A percentile compares a stretch with the other conserved stretches of the same genome.
phyloP scores from a whole-genome alignment of 2,329 filamentous ascomycete species.

The Elsinoe necatrix region DNA sequence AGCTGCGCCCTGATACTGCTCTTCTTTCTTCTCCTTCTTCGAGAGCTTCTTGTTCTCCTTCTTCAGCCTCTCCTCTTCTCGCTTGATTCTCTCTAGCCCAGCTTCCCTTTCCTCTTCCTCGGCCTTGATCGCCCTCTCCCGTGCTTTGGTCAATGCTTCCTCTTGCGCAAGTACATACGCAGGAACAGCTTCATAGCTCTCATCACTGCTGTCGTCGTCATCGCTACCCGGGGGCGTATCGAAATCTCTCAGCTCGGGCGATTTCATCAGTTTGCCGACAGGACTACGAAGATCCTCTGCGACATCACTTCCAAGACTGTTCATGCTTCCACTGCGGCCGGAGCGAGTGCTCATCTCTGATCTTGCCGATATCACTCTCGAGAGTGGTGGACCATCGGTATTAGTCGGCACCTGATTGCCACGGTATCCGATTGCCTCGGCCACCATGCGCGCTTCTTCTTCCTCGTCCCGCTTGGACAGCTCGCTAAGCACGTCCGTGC shows the following conservation, averaged over 20 bases:
- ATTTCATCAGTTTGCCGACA: constrained; percentile 24
- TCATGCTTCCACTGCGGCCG: constrained; percentile 42
- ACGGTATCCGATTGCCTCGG: constrained; percentile 31
- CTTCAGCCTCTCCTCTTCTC: constrained; percentile 19
- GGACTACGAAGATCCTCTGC: constrained; percentile 20
- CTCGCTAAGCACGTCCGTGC: constrained; percentile 24
- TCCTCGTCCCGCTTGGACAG: constrained; percentile 24
- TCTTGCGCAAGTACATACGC: constrained; percentile 27
- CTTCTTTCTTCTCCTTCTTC: constrained; percentile 20
- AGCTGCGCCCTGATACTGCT: constrained; percentile 24
- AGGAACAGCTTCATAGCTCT: constrained; percentile 18
- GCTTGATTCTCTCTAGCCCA: constrained; percentile 24
- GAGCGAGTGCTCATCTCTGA: constrained; percentile 20
- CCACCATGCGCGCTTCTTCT: constrained; percentile 33
- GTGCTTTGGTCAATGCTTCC: constrained; percentile 27
- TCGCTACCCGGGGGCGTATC: constrained; percentile 23
- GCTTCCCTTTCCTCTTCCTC: constrained; percentile 27
- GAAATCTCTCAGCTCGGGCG: constrained; percentile 26
- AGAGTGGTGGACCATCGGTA: constrained; percentile 23
- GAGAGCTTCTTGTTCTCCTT: constrained; percentile 17
- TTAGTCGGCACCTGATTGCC: constrained; percentile 17
- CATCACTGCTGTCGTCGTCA: constrained; percentile 24
- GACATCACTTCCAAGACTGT: constrained; percentile 31
- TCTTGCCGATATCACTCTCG: constrained; percentile 23
- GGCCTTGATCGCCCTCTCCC: constrained; percentile 27